Evolutionary conservation across 495 filamentous ascomycete genomes (phyloP).

Genomic region (Penicillium atrosanguineum): DNA sequence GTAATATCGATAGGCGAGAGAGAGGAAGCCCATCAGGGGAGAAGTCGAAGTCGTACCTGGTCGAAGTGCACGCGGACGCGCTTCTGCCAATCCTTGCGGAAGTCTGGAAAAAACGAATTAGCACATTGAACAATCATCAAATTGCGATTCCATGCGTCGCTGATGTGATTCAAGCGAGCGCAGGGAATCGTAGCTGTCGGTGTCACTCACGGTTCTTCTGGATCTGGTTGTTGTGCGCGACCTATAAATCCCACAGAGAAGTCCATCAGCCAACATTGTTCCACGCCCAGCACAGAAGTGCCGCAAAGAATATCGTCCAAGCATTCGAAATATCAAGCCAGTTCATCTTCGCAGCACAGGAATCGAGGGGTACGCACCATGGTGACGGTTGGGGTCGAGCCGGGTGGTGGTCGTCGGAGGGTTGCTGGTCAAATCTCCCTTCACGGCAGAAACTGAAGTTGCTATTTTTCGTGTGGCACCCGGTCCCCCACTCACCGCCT

Average conservation of each 20-base stretch:
- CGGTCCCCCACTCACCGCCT: constrained; percentile 37
- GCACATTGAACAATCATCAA: constrained; percentile 19
- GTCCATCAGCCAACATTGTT: constrained; percentile 30
- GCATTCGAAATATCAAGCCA: constrained; percentile 6
- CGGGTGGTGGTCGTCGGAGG: constrained; percentile 49
- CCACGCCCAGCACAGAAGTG: constrained; percentile 4
- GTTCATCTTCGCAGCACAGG: constrained; percentile 10
- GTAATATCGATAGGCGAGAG: constrained; percentile 16
- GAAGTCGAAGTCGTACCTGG: constrained; percentile 68
- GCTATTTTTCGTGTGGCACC: constrained; percentile 49
- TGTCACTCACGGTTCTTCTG: constrained; percentile 84
- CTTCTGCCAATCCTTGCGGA: constrained; percentile 99
- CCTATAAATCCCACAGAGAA: constrained; percentile 48
- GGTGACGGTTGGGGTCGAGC: constrained; percentile 62
- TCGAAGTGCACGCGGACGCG: constrained; percentile 98
- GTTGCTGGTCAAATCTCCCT: constrained; percentile 53
- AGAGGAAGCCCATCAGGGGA: constrained; percentile 19
- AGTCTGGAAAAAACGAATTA: constrained; percentile 61
- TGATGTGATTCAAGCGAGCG: neutral
- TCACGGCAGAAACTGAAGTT: constrained; percentile 35
- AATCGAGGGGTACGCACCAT: constrained; percentile 53
- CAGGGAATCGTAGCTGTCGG: constrained; percentile 3
- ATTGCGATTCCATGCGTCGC: constrained; percentile 10
- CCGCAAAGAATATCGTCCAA: constrained; percentile 4
- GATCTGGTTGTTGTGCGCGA: constrained; percentile 99